phyloP scores from a whole-genome alignment of 306 rosid species.

The Crotalaria pallida region DNA sequence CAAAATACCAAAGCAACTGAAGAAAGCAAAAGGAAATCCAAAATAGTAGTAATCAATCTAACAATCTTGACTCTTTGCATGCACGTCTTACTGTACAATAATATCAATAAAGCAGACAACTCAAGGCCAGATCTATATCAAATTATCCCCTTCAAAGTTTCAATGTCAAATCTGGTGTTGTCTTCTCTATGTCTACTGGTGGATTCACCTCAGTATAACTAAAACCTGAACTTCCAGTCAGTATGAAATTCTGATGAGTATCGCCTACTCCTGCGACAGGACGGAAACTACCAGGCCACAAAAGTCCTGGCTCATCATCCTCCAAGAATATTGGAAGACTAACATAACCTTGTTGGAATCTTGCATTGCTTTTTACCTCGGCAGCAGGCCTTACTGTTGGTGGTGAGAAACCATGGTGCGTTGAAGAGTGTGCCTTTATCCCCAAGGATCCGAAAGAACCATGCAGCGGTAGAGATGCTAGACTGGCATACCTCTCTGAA shows the following conservation, averaged over 20 bases:
- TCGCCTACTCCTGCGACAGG: constrained; percentile 34
- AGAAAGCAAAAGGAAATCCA: constrained; percentile 10
- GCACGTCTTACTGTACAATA: constrained; percentile 52
- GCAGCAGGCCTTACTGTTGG: constrained; percentile 47
- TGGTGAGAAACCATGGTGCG: constrained; percentile 51
- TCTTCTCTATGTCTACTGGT: constrained; percentile 29
- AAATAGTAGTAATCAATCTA: constrained; percentile 20
- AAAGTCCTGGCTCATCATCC: constrained; percentile 59
- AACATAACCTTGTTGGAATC: constrained; percentile 51
- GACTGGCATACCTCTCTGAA: constrained; percentile 59
- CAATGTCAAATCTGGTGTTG: constrained; percentile 77
- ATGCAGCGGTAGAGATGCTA: constrained; percentile 73
- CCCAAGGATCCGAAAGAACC: constrained; percentile 77
- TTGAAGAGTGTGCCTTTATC: constrained; percentile 79
- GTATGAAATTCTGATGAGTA: constrained; percentile 41
- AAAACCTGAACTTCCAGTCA: constrained; percentile 42
- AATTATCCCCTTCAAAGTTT: constrained; percentile 55
- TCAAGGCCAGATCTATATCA: constrained; percentile 17
- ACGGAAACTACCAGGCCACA: constrained; percentile 94
- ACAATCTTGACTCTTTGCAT: constrained; percentile 33
- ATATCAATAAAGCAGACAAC: constrained; percentile 27
- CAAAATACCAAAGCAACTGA: constrained; percentile 30
- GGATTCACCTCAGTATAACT: constrained; percentile 54
- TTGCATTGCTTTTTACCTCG: constrained; percentile 41
- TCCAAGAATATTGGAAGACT: constrained; percentile 66